phyloP scores from a whole-genome alignment of 2,329 filamentous ascomycete species.

The Penicillium hordei region DNA sequence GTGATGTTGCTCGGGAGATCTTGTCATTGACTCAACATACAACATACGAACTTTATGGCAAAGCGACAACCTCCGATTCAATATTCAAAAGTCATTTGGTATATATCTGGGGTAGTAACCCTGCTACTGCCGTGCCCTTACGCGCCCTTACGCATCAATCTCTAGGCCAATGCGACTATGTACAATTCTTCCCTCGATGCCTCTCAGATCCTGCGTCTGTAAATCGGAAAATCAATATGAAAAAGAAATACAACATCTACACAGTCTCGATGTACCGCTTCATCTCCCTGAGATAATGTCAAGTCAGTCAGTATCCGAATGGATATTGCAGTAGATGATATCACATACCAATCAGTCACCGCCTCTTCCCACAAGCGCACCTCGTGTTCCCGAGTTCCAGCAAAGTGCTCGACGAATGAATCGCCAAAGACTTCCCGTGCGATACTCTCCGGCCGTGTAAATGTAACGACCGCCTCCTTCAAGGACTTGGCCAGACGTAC shows the following conservation, averaged over 20 bases:
- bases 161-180: conserved; percentile 5
- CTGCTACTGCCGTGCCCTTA: not conserved
- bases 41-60: no score
- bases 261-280: conserved; percentile 78
- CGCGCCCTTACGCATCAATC: not conserved
- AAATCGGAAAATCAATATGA: not conserved
- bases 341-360: conserved; percentile 87
- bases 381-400: conserved; percentile 89
- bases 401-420: conserved; percentile 93
- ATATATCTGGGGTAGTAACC: not conserved
- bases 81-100: not conserved
- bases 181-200: not conserved
- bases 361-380: conserved; percentile 89
- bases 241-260: conserved; percentile 27
- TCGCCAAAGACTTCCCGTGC: conserved; percentile 94
- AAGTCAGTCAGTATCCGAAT: conserved; percentile 22
- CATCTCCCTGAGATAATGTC: conserved; percentile 61
- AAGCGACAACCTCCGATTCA: not conserved
- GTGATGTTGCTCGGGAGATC: not conserved
- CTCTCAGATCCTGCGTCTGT: not conserved
- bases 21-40: not conserved
- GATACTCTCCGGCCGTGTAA: conserved; percentile 74
- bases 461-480: conserved; percentile 77
- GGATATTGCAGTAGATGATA: not conserved
- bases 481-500: conserved; percentile 78